Conservation (phyloP, 176 grass and related monocot genomes). For the Aegilops speltoides region DNA sequence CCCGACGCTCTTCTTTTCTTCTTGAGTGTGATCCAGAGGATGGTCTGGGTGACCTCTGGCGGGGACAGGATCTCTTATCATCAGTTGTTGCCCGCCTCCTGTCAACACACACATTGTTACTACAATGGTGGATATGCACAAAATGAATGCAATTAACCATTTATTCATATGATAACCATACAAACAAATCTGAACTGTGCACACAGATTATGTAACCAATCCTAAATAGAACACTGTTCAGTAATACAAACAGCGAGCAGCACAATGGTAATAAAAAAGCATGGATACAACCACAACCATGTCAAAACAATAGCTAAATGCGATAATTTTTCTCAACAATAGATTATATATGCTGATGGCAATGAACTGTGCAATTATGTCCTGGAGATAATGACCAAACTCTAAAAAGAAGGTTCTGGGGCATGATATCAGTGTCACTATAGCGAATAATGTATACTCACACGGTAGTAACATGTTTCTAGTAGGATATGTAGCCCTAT, state of each 20-base stretch:
- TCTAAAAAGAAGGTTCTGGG: background rate
- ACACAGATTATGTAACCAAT: background rate
- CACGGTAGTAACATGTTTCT: background rate
- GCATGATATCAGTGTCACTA: background rate
- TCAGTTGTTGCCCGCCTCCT: slow-evolving; percentile 12
- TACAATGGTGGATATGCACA: background rate
- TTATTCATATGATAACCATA: background rate
- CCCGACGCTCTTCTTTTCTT: slow-evolving; percentile 39
- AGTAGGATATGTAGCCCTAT: background rate
- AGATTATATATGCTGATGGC: background rate
- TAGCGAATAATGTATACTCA: background rate
- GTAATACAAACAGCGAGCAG: background rate
- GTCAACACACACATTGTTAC: background rate
- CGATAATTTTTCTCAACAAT: background rate
- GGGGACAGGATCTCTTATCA: background rate
- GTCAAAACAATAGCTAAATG: background rate
- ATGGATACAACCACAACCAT: background rate
- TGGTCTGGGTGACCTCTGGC: background rate
- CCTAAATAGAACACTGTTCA: background rate
- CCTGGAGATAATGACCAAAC: slow-evolving; percentile 11
- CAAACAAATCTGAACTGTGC: background rate
- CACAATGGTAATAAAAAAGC: background rate
- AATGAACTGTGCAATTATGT: background rate
- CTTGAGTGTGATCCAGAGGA: slow-evolving; percentile 9
- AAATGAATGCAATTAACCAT: background rate